Evolutionary conservation across 805 yeast species (phyloP).

Genomic region (Lipomyces kockii): DNA sequence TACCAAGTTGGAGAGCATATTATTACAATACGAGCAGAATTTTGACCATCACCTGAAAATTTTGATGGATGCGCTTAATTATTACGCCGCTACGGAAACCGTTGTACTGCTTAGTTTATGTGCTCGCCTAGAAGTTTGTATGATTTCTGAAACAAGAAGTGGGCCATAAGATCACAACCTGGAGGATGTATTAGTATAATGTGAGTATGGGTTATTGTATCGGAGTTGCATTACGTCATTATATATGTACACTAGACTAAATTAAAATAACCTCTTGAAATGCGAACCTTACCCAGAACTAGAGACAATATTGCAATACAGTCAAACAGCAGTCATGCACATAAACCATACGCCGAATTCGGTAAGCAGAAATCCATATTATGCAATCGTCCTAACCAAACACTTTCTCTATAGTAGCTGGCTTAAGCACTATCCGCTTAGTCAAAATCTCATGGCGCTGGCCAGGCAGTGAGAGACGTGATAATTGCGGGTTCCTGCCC

Average conservation of each 20-base stretch:
- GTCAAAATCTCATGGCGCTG: conserved; percentile 30
- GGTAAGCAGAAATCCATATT: background rate
- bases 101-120: conserved; percentile 50
- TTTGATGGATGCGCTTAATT: conserved; percentile 50
- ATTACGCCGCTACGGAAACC: conserved; percentile 53
- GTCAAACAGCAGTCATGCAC: no score
- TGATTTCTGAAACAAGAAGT: background rate
- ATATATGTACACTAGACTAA: background rate
- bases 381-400: conserved; percentile 10
- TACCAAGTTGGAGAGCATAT: conserved; percentile 41
- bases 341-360: background rate
- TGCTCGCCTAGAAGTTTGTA: conserved; percentile 46
- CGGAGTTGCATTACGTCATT: background rate
- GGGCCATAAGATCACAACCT: background rate
- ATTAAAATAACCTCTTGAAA: background rate
- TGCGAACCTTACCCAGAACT: background rate
- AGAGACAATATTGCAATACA: no score
- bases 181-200: background rate
- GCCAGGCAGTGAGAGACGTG: conserved; percentile 17
- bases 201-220: background rate
- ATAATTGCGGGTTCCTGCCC: conserved; percentile 22
- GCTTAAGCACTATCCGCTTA: conserved; percentile 11
- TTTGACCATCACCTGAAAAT: conserved; percentile 52
- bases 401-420: conserved; percentile 11
- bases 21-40: conserved; percentile 44